Percentiles rank a stretch among this genome's conserved stretches.
phyloP scores from a whole-genome alignment of 768 basidiomycete species.

The Leccinum boreale region DNA sequence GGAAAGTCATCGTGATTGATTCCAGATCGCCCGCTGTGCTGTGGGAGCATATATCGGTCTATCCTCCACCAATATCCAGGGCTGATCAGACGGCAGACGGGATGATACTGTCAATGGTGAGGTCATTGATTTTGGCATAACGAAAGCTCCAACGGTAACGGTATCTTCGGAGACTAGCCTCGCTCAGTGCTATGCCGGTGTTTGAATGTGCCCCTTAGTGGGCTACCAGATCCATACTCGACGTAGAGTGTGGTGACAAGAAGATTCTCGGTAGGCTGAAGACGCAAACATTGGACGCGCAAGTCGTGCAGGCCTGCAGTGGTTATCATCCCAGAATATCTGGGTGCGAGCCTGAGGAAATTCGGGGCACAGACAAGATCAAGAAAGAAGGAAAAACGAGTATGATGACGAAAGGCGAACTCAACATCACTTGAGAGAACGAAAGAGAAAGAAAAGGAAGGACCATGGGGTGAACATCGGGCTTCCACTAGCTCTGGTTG shows the following conservation, averaged over 20 bases:
- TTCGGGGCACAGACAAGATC: not conserved
- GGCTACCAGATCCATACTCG: conserved; percentile 63
- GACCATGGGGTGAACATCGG: no score
- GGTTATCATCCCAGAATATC: conserved; percentile 73
- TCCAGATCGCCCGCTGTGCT: no score
- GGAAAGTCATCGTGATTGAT: no score
- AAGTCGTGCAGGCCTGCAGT: conserved; percentile 26
- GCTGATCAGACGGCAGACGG: not conserved
- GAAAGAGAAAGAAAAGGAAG: not conserved
- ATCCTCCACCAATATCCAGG: not conserved
- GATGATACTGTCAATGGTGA: conserved; percentile 32
- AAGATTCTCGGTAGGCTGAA: conserved; percentile 28
- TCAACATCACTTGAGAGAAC: conserved; percentile 7
- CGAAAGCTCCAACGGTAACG: conserved; percentile 63
- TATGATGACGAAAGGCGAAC: conserved; percentile 16
- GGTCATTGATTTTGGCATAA: conserved; percentile 49
- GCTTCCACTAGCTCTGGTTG: no score
- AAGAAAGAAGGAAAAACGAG: no score
- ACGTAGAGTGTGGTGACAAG: conserved; percentile 33
- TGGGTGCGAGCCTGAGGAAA: not conserved
- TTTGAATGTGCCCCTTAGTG: no score
- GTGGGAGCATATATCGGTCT: no score
- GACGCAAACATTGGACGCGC: conserved; percentile 41
- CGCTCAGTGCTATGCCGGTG: conserved; percentile 30
- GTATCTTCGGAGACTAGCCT: conserved; percentile 57